Base-by-base conservation (phyloP, 2,329 filamentous ascomycete species). In the Beauveria sp. region DNA sequence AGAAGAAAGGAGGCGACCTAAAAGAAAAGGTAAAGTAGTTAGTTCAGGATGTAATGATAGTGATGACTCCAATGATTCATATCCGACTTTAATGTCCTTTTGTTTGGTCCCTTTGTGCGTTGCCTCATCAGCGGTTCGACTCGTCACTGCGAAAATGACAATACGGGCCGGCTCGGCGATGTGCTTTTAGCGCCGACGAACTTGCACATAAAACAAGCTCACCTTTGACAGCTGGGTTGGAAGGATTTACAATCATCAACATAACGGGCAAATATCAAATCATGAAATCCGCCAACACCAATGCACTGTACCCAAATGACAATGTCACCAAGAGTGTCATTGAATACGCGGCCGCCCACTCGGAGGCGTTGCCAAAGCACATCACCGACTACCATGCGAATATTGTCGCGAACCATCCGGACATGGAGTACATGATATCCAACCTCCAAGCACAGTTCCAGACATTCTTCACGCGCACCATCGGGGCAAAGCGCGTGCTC, bases 271-370 rank as follows among this genome's bases (percentile, higher is more conserved):
- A 34, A 34, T 10, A 18, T 30, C 34, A 24, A 66, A 71, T 46
- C 8, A 79, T 78, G 77, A 77, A 77, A 66, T 45, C 42, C 6
- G 66, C 70, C 24, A 72, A 71, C 66, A 66, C 66, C n/a, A 71
- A 73, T 26, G 66, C 70, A 28, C 72, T 81, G 42, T 81, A 79
- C 66, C 71, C 74, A 38, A 79, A 75, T 58, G 70, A 73, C 28
- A 66, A 74, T 59, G 72, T 79, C 56, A 74, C 73, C 57, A 65
- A 69, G 55, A 73, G 70, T 20, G 79, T 81, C 63, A 72, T 73
- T 16, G 69, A 73, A 14, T 81, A 82, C 67, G 72, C 79, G 20
- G 70, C 73, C 42, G 63, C 68, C 34, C 74, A 78, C 67, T 80
- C 78, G 18, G 73, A 73, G 22, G 63, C 70, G 14, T 68, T 81